These are phyloP conservation scores for Lecanicillium sp. DNA, from an alignment of 2,329 filamentous ascomycete species.

Conservation along the genomic window DNA sequence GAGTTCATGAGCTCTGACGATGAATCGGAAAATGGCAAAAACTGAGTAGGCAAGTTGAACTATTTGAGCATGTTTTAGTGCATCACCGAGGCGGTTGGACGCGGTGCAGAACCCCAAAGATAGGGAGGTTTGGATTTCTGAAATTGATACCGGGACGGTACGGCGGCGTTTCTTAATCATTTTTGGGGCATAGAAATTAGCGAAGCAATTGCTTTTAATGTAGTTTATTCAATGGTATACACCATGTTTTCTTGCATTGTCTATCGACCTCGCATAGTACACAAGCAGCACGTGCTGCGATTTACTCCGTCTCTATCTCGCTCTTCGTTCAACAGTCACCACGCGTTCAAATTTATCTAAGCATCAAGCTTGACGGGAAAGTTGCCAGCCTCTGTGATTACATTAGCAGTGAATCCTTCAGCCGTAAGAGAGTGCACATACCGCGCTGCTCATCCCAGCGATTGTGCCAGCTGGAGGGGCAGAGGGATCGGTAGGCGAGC, in stretches of 20 bases:
- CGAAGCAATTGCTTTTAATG: neutral
- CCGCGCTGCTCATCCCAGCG: conserved; percentile 98
- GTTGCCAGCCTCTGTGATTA: conserved; percentile 55
- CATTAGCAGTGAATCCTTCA: conserved; percentile 22
- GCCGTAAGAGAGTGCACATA: conserved; percentile 46
- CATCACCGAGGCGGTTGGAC: too few relatives aligned
- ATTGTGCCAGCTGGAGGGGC: conserved; percentile 88
- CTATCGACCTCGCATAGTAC: conserved; percentile 31
- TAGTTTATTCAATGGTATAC: conserved; percentile 8
- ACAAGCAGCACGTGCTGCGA: conserved; percentile 30
- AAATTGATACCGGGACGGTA: too few relatives aligned
- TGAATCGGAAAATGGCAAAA: conserved; percentile 40
- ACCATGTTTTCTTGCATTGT: conserved; percentile 20
- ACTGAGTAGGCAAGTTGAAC: too few relatives aligned
- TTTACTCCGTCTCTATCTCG: conserved; percentile 22
- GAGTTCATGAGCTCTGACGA: conserved; percentile 65
- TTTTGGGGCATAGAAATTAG: conserved; percentile 9
- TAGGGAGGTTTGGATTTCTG: neutral
- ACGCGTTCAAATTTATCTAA: conserved; percentile 30
- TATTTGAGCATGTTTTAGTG: too few relatives aligned
- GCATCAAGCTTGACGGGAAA: conserved; percentile 62
- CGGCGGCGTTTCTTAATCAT: neutral
- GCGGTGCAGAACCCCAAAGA: neutral
- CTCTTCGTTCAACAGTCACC: conserved; percentile 17
- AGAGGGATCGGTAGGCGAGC: conserved; percentile 93